A percentile compares a stretch with the other conserved stretches of the same genome.
Evolutionary conservation across 306 rosid species (phyloP).

Genomic region (Prunus dulcis): DNA sequence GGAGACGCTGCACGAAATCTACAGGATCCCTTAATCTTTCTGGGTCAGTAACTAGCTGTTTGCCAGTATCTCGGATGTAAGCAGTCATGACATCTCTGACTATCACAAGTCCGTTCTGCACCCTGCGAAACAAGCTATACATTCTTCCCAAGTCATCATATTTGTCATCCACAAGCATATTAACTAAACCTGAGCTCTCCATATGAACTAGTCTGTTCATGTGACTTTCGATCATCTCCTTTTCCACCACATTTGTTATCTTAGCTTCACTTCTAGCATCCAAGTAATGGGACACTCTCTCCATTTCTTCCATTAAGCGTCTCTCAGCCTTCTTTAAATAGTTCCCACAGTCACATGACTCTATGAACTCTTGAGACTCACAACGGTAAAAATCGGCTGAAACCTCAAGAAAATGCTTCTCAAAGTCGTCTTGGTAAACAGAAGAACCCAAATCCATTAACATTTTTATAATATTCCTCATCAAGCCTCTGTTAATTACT

Average conservation of each 20-base stretch:
- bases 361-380: constrained; percentile 76
- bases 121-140: constrained; percentile 74
- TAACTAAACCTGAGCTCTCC: constrained; percentile 82
- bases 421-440: constrained; percentile 72
- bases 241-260: constrained; percentile 70
- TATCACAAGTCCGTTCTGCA: constrained; percentile 46
- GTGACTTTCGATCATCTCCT: constrained; percentile 81
- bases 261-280: constrained; percentile 67
- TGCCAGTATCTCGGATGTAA: constrained; percentile 69
- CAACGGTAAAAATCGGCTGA: constrained; percentile 71
- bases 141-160: constrained; percentile 81
- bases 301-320: constrained; percentile 80
- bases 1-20: constrained; percentile 76
- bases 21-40: constrained; percentile 82
- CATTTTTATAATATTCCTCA: constrained; percentile 69
- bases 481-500: constrained; percentile 71
- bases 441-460: constrained; percentile 74
- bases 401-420: constrained; percentile 61
- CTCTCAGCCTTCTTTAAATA: constrained; percentile 76
- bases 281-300: constrained; percentile 83
- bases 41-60: constrained; percentile 78
- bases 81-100: constrained; percentile 72
- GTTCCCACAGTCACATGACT: constrained; percentile 72
- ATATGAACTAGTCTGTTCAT: constrained; percentile 73
- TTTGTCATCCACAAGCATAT: constrained; percentile 75